These are phyloP conservation scores for Saturnispora sekii DNA, from an alignment of 805 yeast genomes.

Conservation along the genomic window DNA sequence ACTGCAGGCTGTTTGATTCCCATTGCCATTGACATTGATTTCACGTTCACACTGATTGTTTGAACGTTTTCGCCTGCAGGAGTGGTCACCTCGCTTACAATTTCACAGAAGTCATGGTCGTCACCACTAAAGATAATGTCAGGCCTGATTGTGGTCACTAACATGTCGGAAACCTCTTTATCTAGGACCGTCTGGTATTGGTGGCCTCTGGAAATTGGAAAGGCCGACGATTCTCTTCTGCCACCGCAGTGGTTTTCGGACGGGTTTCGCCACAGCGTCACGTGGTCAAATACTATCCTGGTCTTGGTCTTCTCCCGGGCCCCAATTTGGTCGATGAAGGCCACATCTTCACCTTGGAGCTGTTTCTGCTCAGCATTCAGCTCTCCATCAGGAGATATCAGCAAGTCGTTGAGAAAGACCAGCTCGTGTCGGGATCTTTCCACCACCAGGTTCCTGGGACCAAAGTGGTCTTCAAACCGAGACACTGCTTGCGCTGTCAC, in stretches of 20 bases:
- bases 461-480: constrained; percentile 66
- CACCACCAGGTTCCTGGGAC: constrained; percentile 50
- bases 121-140: constrained; percentile 79
- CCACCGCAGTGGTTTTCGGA: constrained; percentile 60
- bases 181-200: constrained; percentile 87
- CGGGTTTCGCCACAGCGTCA: constrained; percentile 69
- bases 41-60: constrained; percentile 34
- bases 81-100: constrained; percentile 37
- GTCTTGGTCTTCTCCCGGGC: constrained; percentile 29
- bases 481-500: constrained; percentile 45
- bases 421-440: constrained; percentile 60
- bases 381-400: constrained; percentile 51
- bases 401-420: constrained; percentile 70
- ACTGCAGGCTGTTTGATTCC: constrained; percentile 41
- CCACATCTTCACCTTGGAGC: constrained; percentile 38
- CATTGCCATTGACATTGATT: constrained; percentile 86
- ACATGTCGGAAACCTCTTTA: constrained; percentile 42
- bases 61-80: neutral
- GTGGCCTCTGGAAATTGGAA: constrained; percentile 65
- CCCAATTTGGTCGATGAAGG: constrained; percentile 16
- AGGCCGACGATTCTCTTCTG: constrained; percentile 55
- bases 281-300: constrained; percentile 69
- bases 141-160: constrained; percentile 55
- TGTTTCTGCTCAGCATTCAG: constrained; percentile 39
- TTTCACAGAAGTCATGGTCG: constrained; percentile 91